Base-by-base conservation (phyloP, 2,329 filamentous ascomycete species). In the Sporothrix pallida region DNA sequence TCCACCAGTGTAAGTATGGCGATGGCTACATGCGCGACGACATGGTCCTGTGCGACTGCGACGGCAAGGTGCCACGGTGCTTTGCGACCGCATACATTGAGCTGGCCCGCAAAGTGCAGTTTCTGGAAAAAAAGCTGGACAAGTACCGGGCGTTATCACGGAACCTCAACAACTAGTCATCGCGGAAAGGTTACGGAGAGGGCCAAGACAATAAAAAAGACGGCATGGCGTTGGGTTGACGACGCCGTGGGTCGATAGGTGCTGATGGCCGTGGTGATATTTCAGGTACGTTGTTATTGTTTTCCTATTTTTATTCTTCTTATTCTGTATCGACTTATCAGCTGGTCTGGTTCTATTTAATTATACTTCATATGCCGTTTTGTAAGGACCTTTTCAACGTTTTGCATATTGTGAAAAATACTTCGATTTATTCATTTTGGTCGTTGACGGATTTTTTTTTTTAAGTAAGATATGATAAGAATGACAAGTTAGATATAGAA, bases 1-100 rank as follows among this genome's bases (percentile, higher is more conserved):
- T 69, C 23, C 9, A 52, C 20, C 56, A 75, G 54, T 62, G 58
- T 46, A 44, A 54, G 8, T 69, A 72, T 26, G 48, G 60, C 37
- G 60, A 70, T 20, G 74, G 72, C 37, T 72, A 48, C 60, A 71
- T 68, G 20, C 31, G 71, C 15, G 75, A 74, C 58, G 76, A 77
- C 58, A 31, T 74, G 4, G 17, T 60, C 12, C 73, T 77, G 75
- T 77, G 76, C 56, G 74, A 76, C 12, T 79, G 78, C 71, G 62
- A 73, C 54, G 73, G 75, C 52, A 42, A 37, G 8, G 50, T 75
- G 48, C 71, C 76, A 0, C 2, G 20, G 6, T 76, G 75, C 48
- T 67, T 75, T 23, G 48, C 72, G 17, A 48, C 71, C 1, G 70
- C 42, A 1, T 75, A 71, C 23, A 48, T 74, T 23, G 72, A 68